Base-by-base conservation (phyloP, 1,139 yeast genomes). In the Saccharomyces hybrid region DNA sequence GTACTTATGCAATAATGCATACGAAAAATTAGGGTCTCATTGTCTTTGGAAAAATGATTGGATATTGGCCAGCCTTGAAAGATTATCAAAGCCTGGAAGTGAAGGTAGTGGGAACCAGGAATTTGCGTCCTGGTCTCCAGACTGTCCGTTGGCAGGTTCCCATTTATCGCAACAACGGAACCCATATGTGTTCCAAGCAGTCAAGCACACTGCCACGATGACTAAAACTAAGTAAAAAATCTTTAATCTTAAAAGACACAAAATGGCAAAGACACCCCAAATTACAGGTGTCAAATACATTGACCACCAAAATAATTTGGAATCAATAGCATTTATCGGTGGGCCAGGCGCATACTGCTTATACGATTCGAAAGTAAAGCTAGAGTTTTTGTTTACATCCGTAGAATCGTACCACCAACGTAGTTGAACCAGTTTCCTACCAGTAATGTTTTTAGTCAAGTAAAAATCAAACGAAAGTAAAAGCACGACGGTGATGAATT, bases 381-480 rank as follows among this genome's bases (percentile, higher is more conserved):
- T 38, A 5, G 65, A 63, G 20, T 79, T 46, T 78, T 76, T 66
- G 16, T 61, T 59, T 11, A 59, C 53, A 4, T 64, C 58, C 1
- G 66, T 58, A 1, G 67, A 61, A 52, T 86, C 91, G 67, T 88
- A 89, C 96, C 96, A 90, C 96, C 97, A 91, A 61, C 99, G 78
- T 59, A 93, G 76, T 0, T 97, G 98, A 6, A 93, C 98, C 55
- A 93, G 72, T 53, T 88, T 77, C 57, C 98, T 76, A 0, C 99
- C 99, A 14, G 95, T 77, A 16, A 93, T 88, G 69, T 93, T 93
- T 66, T 93, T 93, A 47, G 89, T 83, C 65, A 88, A 86, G 96
- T 97, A 93, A 66, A 93, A 93, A 69, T 93, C 99, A 1, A 89
- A 89, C 0, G 96, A 86, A 29, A 88, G 77, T 31, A 90, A 74